Evolutionary conservation across 2,329 filamentous ascomycete genomes (phyloP), one percentile per base, ranked within the genome.

Genomic region (Pseudogymnoascus sp.): DNA sequence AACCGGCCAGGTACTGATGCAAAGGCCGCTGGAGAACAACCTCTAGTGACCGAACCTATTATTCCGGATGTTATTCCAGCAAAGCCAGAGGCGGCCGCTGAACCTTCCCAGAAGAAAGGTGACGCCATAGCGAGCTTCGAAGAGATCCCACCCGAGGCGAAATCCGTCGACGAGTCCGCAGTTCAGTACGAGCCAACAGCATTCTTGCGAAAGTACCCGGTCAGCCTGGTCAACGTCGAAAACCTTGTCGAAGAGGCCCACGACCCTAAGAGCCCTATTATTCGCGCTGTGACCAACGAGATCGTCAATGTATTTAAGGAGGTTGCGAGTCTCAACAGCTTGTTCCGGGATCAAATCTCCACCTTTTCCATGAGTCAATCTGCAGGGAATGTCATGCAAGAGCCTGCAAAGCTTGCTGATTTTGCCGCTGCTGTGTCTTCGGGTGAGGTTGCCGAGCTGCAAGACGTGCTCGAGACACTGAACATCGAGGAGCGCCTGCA

Each of bases 291-390:
- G 53, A 95, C 93, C 60, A 96, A 93, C 72, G 96, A 99, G 78
- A 97, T 99, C 66, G 92, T 99, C 73, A 97, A 97, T 74, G 95
- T 96, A 0, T 97, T 97, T 81, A 97, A 97, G 78, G 93, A 97
- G 74, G 91, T 99, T 62, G 93, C 93, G 8, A 89, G 87, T 50
- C 86, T 97, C 77, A 99, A 97, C 78, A 91, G 90, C 65, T 82
- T 99, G 18, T 99, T 99, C 82, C 86, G 93, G 64, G 95, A 99
- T 72, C 95, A 99, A 73, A 96, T 99, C 63, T 96, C 93, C 0
- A 96, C 93, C 1, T 99, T 97, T 73, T 93, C 92, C 31, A 96
- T 96, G 82, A 96, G 91, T 70, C 92, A 96, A 70, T 96, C 91
- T 8, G 90, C 93, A 0, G 93, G 93, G 63, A 99, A 97, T 70